Base-by-base conservation (phyloP, 1,284 basidiomycete species). In the Wolfiporia cocos region DNA sequence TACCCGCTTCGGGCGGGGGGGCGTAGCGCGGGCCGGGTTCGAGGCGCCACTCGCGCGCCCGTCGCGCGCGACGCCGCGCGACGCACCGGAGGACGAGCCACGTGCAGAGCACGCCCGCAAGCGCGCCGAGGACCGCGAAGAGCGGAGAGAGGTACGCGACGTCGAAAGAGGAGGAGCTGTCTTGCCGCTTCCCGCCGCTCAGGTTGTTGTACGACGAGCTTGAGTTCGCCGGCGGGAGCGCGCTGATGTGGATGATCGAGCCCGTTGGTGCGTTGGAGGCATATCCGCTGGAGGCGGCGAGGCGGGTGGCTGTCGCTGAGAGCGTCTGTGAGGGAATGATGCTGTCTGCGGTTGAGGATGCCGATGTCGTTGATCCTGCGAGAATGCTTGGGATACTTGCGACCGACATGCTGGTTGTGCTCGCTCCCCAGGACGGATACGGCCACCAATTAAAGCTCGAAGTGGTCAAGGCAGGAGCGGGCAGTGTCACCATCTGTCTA, bases 61-160 rank as follows among this genome's bases (percentile, higher is more conserved):
- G 42, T 11, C 35, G 43, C 6, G 31, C 21, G 4, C 38, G 38
- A 10, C 51, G 42, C 1, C 47, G 47, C n/a, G 39, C 34, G 14
- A 48, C 44, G 28, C 53, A 57, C 26, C 57, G 57, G 42, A 60
- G 42, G 9, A 55, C 38, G 10, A 57, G 33, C 53, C 57, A 57
- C 4, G 55, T 48, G 1, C 42, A 44, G 14, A 63, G 51, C 15
- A 54, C 53, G 21, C 73, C 71, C 5, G 66, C 48, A 1, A 57
- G 43, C 14, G 62, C 48, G 15, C 69, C 71, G 4, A 68, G 50
- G 1, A 62, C 42, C 5, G 61, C 55, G 28, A 71, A 70, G 17
- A 74, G 37, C 0, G 72, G 69, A 1, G 63, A 47, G 22, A 74
- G 63, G 32, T 65, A 69, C 12, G 64, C 54, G 12, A 63, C 37